Conservation (phyloP, 176 grass and related monocot species). For the Oryza officinalis region DNA sequence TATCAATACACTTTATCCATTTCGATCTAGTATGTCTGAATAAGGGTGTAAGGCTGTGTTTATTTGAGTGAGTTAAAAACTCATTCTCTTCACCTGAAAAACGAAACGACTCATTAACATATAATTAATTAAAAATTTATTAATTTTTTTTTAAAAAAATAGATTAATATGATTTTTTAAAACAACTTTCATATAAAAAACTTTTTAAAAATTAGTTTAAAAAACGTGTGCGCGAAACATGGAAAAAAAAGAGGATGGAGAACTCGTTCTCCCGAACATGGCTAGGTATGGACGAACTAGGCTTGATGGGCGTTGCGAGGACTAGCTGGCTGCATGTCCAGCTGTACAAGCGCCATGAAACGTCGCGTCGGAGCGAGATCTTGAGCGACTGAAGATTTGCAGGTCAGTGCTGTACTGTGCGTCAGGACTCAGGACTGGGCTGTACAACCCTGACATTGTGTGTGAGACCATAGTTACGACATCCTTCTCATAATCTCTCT, state of each 20-base stretch:
- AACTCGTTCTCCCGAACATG: no score
- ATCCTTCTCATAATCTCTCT: neutral
- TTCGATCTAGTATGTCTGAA: neutral
- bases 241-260: no score
- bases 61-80: no score
- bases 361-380: conserved; percentile 50
- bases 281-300: neutral
- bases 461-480: neutral
- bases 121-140: no score
- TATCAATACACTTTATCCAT: neutral
- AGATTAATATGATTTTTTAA: no score
- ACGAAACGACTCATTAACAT: no score
- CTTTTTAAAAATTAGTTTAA: no score
- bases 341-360: conserved; percentile 23
- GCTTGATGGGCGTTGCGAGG: conserved; percentile 34
- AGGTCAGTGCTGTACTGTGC: neutral
- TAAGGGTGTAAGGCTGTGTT: neutral
- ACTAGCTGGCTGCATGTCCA: neutral
- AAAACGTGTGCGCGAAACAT: no score
- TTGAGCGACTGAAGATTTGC: neutral
- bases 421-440: neutral
- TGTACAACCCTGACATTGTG: conserved; percentile 4
- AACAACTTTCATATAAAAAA: no score
- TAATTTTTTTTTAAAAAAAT: no score
- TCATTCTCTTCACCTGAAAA: no score